These are phyloP conservation scores for Ulmus americana DNA, from an alignment of 331 rosid species.

Conservation along the genomic window DNA sequence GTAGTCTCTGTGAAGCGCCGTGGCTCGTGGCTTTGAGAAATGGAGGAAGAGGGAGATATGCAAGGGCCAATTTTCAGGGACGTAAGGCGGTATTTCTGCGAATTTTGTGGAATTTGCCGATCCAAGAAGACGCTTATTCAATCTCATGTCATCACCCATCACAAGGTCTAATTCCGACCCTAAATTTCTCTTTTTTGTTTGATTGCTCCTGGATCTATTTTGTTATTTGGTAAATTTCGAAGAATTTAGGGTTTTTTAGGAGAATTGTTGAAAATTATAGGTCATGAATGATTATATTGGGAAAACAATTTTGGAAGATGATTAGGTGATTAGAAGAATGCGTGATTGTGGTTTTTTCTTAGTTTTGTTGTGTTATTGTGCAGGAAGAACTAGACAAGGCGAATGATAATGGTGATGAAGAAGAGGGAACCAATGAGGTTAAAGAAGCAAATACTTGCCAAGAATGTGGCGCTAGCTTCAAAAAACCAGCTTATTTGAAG, in stretches of 20 bases:
- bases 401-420: slow-evolving; percentile 11
- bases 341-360: neutral
- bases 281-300: too few species aligned
- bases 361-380: neutral
- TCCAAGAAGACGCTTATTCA: slow-evolving; percentile 50
- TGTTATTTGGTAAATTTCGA: too few species aligned
- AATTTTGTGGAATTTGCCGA: slow-evolving; percentile 55
- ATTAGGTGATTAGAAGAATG: too few species aligned
- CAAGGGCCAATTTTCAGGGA: slow-evolving; percentile 41
- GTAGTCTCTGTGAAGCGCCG: too few species aligned
- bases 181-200: neutral
- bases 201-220: too few species aligned
- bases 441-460: slow-evolving; percentile 43
- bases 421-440: slow-evolving; percentile 6
- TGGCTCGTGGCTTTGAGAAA: neutral
- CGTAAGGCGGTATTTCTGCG: slow-evolving; percentile 50
- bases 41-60: slow-evolving; percentile 26
- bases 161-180: slow-evolving; percentile 35
- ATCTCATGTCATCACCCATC: slow-evolving; percentile 45
- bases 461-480: slow-evolving; percentile 65
- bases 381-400: slow-evolving; percentile 50
- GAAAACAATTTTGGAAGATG: too few species aligned
- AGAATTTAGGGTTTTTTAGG: too few species aligned
- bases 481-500: slow-evolving; percentile 58
- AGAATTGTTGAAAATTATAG: too few species aligned